A percentile compares a stretch with the other conserved stretches of the same genome.
phyloP scores from a whole-genome alignment of 169 alveolate species.

The Eimeria tenella region DNA sequence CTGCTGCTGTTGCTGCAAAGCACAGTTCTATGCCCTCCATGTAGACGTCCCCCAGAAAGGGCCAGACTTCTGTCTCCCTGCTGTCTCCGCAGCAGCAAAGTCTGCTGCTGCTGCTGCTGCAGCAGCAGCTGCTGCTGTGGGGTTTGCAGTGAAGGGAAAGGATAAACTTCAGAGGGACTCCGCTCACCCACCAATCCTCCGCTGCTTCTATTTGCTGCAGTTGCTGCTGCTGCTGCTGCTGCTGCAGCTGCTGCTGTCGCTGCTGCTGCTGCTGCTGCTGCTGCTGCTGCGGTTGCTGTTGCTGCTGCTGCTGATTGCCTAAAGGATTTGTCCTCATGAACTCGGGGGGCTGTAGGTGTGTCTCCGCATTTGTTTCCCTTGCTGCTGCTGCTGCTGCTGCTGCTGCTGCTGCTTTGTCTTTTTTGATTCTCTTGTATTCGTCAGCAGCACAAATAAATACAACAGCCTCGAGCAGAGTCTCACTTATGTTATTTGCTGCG shows the following conservation, averaged over 20 bases:
- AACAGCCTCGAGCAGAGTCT: too few relatives aligned
- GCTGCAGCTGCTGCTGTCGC: background rate
- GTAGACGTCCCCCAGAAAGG: too few relatives aligned
- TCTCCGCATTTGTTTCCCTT: background rate
- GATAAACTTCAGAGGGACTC: too few relatives aligned
- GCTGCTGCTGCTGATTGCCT: conserved; percentile 22
- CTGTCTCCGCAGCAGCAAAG: too few relatives aligned
- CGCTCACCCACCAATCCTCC: background rate
- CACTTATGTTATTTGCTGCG: too few relatives aligned
- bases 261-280: background rate
- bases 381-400: conserved; percentile 31
- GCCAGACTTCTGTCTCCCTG: too few relatives aligned
- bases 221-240: conserved; percentile 2
- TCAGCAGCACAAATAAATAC: too few relatives aligned
- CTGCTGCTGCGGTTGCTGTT: conserved; percentile 1
- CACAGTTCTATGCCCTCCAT: too few relatives aligned
- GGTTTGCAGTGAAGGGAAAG: background rate
- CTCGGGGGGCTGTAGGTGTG: conserved; percentile 3
- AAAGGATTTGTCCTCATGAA: background rate
- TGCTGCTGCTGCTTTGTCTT: too few relatives aligned
- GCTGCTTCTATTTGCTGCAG: conserved; percentile 17
- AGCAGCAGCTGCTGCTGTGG: background rate
- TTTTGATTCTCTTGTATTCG: too few relatives aligned
- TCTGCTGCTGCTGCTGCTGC: conserved; percentile 44
- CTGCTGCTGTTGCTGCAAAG: conserved; percentile 46